Evolutionary conservation across 2,329 filamentous ascomycete genomes (phyloP).

Genomic region (Podosphaera fusca): DNA sequence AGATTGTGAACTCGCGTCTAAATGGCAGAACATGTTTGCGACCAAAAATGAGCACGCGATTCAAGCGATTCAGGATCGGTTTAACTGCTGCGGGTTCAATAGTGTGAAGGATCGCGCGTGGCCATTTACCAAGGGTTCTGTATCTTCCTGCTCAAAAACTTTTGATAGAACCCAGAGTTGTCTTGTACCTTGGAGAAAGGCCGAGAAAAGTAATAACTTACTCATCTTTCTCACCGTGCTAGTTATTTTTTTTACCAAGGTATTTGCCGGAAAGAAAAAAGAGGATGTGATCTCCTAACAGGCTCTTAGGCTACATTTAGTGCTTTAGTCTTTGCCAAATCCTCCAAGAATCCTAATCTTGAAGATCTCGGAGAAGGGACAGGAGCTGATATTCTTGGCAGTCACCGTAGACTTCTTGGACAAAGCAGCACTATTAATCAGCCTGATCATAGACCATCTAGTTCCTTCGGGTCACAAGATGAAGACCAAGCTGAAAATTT

Average conservation of each 20-base stretch:
- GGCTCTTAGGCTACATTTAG: too few species aligned
- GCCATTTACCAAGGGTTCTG: constrained; percentile 26
- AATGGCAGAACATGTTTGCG: constrained; percentile 31
- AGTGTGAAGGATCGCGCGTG: constrained; percentile 34
- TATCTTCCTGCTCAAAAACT: constrained; percentile 6
- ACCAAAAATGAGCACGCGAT: constrained; percentile 28
- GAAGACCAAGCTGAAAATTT: too few species aligned
- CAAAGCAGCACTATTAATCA: too few species aligned
- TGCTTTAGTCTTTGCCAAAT: too few species aligned
- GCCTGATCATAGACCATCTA: too few species aligned
- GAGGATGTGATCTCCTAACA: too few species aligned
- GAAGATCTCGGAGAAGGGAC: too few species aligned
- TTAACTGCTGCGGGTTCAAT: constrained; percentile 43
- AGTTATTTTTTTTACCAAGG: constrained; percentile 31
- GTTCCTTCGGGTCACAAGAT: too few species aligned
- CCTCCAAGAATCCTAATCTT: too few species aligned
- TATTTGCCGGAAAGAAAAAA: constrained; percentile 10
- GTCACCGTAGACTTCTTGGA: too few species aligned
- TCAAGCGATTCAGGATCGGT: constrained; percentile 36
- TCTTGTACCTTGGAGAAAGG: constrained; percentile 28
- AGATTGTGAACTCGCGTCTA: constrained; percentile 30
- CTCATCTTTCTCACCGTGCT: constrained; percentile 31
- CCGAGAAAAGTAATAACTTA: constrained; percentile 29
- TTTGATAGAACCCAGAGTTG: constrained; percentile 20
- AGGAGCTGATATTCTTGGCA: too few species aligned